A percentile compares a stretch with the other conserved stretches of the same genome.
Evolutionary conservation across 352 stramenopile genomes (phyloP).

Genomic region (Phytophthora meadii): DNA sequence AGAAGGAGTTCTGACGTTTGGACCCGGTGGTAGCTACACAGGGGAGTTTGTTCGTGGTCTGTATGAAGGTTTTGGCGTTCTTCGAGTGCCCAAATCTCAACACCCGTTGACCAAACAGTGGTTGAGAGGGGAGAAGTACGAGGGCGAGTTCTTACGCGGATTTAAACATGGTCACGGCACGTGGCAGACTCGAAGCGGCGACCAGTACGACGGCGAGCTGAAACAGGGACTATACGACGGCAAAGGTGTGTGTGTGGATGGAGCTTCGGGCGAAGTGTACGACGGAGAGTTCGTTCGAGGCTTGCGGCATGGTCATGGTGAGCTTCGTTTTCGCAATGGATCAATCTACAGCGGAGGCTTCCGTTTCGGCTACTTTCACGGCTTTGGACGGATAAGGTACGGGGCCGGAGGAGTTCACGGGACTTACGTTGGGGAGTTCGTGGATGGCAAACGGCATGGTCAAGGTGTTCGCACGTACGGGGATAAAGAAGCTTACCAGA

Average conservation of each 20-base stretch:
- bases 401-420: slow-evolving; percentile 52
- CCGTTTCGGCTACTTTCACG: slow-evolving; percentile 56
- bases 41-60: slow-evolving; percentile 63
- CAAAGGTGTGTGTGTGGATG: slow-evolving; percentile 63
- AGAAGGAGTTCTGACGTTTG: slow-evolving; percentile 60
- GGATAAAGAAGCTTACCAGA: slow-evolving; percentile 30
- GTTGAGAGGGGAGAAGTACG: slow-evolving; percentile 64
- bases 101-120: slow-evolving; percentile 75
- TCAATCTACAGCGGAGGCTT: slow-evolving; percentile 68
- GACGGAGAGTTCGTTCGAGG: slow-evolving; percentile 70
- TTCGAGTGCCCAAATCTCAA: slow-evolving; percentile 56
- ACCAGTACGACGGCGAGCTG: slow-evolving; percentile 68
- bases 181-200: slow-evolving; percentile 41
- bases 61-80: slow-evolving; percentile 71
- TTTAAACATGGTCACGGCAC: slow-evolving; percentile 66
- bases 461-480: slow-evolving; percentile 69
- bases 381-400: slow-evolving; percentile 63
- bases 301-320: slow-evolving; percentile 61
- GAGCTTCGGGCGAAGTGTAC: slow-evolving; percentile 65
- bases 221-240: slow-evolving; percentile 60
- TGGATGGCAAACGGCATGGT: slow-evolving; percentile 60
- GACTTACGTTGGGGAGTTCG: slow-evolving; percentile 71
- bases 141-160: slow-evolving; percentile 63
- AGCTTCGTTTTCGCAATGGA: slow-evolving; percentile 56
- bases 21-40: slow-evolving; percentile 46